phyloP scores from a whole-genome alignment of 371 early-diverging fungal genomes.

The Cokeromyces recurvatus region DNA sequence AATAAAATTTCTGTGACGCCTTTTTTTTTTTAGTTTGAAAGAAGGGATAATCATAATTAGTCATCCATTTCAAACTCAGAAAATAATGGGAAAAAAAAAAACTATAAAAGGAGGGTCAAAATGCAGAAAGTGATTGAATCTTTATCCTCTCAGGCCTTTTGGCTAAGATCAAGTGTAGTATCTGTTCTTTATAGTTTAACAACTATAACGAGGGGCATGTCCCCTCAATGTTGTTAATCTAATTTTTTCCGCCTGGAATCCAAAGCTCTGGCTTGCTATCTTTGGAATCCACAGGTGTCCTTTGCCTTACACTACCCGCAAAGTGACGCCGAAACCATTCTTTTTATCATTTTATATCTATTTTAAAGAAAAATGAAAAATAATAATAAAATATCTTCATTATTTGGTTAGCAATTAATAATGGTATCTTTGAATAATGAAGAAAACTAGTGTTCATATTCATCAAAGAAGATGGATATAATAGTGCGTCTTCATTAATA shows the following conservation, averaged over 20 bases:
- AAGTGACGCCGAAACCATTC: conserved; percentile 40
- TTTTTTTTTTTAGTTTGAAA: too few species aligned
- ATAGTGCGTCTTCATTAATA: too few species aligned
- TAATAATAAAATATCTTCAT: too few species aligned
- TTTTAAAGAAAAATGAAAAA: conserved; percentile 14
- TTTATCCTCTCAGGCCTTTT: conserved; percentile 70
- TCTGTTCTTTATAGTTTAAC: conserved; percentile 79
- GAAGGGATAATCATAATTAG: too few species aligned
- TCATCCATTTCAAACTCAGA: too few species aligned
- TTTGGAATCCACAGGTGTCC: conserved; percentile 31
- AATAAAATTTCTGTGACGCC: too few species aligned
- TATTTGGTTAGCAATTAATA: too few species aligned
- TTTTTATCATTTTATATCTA: conserved; percentile 1
- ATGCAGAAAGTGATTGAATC: conserved; percentile 17
- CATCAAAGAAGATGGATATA: too few species aligned
- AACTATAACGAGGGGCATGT: conserved; percentile 57
- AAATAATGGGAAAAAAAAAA: too few species aligned
- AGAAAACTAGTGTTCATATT: too few species aligned
- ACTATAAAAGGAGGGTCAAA: conserved; percentile 23
- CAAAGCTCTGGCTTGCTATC: conserved; percentile 38
- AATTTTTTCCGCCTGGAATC: conserved; percentile 47
- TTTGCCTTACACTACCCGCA: conserved; percentile 37
- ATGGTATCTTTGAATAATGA: too few species aligned
- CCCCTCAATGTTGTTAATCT: conserved; percentile 48
- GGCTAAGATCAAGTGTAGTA: conserved; percentile 85